Evolutionary conservation across 139 green algal species (phyloP), one percentile per base, ranked within the genome.

Genomic region (Coelastrella sp.): DNA sequence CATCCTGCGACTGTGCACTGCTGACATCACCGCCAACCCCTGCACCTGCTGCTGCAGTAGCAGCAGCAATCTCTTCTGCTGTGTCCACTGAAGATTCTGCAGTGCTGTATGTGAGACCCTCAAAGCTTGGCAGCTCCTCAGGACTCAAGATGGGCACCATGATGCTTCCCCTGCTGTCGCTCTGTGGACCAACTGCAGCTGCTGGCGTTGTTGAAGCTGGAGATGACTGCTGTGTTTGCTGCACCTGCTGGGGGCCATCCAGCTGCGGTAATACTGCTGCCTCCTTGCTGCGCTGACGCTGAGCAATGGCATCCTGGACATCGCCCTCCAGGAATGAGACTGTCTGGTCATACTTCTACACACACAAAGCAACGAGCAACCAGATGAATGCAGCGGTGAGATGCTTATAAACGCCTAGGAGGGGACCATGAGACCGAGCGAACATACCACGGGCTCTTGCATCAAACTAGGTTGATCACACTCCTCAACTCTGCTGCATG

Each of bases 261-360:
- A 43, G 67, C 75, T 71, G 53, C 75, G 69, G 75, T 40, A 48
- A 30, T 43, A 19, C 30, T 30, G 53, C 75, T 21, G 35, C 34
- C 25, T 82, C 75, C 53, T 82, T 82, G 75, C 30, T 63, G 23
- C 53, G 51, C 53, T 71, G 75, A 4, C 75, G 35, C 17, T 60
- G 50, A 6, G 66, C 75, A 13, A 82, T 51, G 2, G 75, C 75
- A 41, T 69, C 75, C 34, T 69, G 53, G 23, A 82, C 53, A 38
- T 45, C 75, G 17, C 37, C 75, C 35, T 69, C 75, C 19, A 82
- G 53, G n/a, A 82, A 19, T 25, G 75, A 51, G 1, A 82, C 75
- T n/a, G 75, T 72, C 35, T 63, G 30, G 37, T 82, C 75, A 41
- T 82, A 82, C 35, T 82, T 82, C 75, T 82, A 53, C 66, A 57